phyloP scores from a whole-genome alignment of 2,329 filamentous ascomycete genomes.

The Colletotrichum falcatum region DNA sequence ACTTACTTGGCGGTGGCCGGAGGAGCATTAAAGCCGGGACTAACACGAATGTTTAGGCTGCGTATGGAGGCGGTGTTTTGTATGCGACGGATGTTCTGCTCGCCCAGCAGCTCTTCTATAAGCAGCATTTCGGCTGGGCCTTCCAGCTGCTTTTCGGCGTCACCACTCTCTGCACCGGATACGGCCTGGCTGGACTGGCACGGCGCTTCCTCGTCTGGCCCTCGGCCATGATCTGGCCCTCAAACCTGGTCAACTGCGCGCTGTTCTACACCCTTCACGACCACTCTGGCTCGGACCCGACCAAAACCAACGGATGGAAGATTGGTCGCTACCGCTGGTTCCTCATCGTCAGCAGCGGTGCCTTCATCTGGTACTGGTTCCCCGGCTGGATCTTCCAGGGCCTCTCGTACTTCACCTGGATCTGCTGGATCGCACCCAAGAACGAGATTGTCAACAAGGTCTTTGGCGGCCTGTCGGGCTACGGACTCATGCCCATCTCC shows the following conservation, averaged over 20 bases:
- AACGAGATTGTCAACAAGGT: conserved; percentile 73
- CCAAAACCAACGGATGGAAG: conserved; percentile 66
- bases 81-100: conserved; percentile 57
- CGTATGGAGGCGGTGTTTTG: conserved; percentile 68
- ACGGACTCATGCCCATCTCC: conserved; percentile 72
- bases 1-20: too few species aligned
- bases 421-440: conserved; percentile 72
- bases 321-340: conserved; percentile 70
- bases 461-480: conserved; percentile 71
- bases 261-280: conserved; percentile 76
- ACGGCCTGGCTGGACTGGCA: conserved; percentile 70
- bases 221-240: conserved; percentile 74
- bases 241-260: conserved; percentile 69
- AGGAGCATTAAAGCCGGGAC: conserved; percentile 9
- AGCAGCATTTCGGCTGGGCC: conserved; percentile 65
- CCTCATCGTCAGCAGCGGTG: conserved; percentile 60
- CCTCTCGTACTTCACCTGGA: conserved; percentile 70
- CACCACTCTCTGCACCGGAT: conserved; percentile 72
- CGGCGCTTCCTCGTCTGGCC: conserved; percentile 71
- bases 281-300: conserved; percentile 63
- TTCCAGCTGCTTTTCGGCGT: conserved; percentile 71
- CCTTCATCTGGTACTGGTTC: conserved; percentile 72
- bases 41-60: conserved; percentile 56
- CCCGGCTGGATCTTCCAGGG: conserved; percentile 73
- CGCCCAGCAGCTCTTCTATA: conserved; percentile 61